These are phyloP conservation scores for Porogramme epimiltina DNA, from an alignment of 1,284 basidiomycete species.

Conservation along the genomic window DNA sequence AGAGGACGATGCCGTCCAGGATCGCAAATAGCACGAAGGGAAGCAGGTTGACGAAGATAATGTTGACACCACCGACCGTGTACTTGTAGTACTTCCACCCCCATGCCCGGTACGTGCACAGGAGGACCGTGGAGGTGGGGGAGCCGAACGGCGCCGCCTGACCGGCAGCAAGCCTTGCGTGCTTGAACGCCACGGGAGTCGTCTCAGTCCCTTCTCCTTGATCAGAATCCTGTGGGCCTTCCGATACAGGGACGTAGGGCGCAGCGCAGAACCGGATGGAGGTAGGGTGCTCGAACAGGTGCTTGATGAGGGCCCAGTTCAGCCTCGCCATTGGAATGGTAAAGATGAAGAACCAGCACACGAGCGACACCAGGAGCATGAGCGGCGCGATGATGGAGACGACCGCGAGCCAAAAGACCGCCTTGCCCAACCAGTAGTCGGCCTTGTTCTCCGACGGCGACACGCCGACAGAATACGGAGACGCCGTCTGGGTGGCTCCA, in stretches of 20 bases:
- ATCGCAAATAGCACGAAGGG: slow-evolving; percentile 96
- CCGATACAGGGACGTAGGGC: slow-evolving; percentile 52
- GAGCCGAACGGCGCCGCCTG: slow-evolving; percentile 78
- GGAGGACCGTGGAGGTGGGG: slow-evolving; percentile 80
- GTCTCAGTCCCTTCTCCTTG: slow-evolving; percentile 20
- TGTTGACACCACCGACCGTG: slow-evolving; percentile 98
- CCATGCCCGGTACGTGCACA: slow-evolving; percentile 93
- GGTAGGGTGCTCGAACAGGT: slow-evolving; percentile 82
- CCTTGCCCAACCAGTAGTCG: slow-evolving; percentile 60
- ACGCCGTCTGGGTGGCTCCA: slow-evolving; percentile 50
- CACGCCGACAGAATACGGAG: slow-evolving; percentile 38
- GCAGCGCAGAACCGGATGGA: slow-evolving; percentile 91
- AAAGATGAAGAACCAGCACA: slow-evolving; percentile 93
- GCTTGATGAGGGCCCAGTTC: slow-evolving; percentile 89
- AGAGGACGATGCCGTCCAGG: slow-evolving; percentile 87
- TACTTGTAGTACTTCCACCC: slow-evolving; percentile 99
- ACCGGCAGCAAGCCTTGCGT: slow-evolving; percentile 59
- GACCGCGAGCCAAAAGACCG: slow-evolving; percentile 82
- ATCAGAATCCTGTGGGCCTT: slow-evolving; percentile 28
- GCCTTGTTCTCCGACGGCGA: slow-evolving; percentile 36
- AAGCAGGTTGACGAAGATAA: slow-evolving; percentile 95
- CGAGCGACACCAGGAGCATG: slow-evolving; percentile 82
- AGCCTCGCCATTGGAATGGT: slow-evolving; percentile 99
- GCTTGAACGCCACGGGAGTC: slow-evolving; percentile 55
- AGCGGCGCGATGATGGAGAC: slow-evolving; percentile 83